Evolutionary conservation across 768 basidiomycete genomes (phyloP).

Genomic region (Leccinum disarticulatum): DNA sequence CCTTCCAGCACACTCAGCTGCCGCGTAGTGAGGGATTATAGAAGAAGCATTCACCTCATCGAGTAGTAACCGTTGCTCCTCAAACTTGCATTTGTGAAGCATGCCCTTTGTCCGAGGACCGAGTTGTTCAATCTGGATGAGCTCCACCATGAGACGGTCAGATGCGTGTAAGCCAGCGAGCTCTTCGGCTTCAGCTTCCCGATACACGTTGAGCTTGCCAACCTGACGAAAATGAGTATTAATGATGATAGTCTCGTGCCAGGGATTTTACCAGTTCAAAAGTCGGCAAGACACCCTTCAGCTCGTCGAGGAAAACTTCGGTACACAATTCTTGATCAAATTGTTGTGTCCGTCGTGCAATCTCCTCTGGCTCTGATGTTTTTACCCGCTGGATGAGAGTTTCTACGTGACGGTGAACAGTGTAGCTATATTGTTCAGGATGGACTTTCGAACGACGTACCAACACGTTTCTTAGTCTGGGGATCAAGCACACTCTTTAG

Average conservation of each 20-base stretch:
- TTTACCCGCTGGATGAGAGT: constrained; percentile 89
- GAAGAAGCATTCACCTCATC: constrained; percentile 59
- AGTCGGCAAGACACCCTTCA: constrained; percentile 84
- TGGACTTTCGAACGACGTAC: constrained; percentile 47
- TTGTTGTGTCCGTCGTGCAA: constrained; percentile 77
- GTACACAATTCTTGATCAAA: constrained; percentile 88
- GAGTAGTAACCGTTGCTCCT: constrained; percentile 78
- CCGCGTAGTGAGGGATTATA: background rate
- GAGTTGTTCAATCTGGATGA: constrained; percentile 91
- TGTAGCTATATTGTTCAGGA: background rate
- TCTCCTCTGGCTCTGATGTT: constrained; percentile 82
- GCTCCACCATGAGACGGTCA: constrained; percentile 94
- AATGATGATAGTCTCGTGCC: background rate
- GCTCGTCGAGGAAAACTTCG: constrained; percentile 83
- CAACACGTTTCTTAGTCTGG: constrained; percentile 92
- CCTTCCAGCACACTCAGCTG: constrained; percentile 42
- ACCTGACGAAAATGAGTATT: constrained; percentile 43
- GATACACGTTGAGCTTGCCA: constrained; percentile 87
- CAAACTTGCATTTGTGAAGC: constrained; percentile 87
- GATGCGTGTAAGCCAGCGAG: constrained; percentile 86
- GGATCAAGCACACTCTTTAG: constrained; percentile 89
- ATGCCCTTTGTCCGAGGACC: constrained; percentile 88
- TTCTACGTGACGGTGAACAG: constrained; percentile 47
- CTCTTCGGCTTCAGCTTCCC: constrained; percentile 83
- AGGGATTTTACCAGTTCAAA: constrained; percentile 71